A percentile compares a stretch with the other conserved stretches of the same genome.
These are phyloP conservation scores for Aureobasidium melanogenum DNA, from an alignment of 2,329 filamentous ascomycete species.

Conservation along the genomic window DNA sequence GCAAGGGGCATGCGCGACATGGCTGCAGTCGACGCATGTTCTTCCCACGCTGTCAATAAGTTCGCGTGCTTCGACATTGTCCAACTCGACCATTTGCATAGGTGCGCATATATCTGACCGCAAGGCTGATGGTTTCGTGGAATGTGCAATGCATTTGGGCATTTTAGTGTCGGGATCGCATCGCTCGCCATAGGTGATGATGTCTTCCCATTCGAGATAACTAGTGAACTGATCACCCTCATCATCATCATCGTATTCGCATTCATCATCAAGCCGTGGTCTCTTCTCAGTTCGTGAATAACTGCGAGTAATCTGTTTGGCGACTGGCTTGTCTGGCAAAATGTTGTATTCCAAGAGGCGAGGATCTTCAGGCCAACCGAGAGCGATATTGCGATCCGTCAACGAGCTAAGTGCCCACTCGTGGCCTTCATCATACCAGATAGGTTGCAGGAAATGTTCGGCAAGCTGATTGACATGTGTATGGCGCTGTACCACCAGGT, in stretches of 20 bases:
- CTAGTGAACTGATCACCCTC: not conserved
- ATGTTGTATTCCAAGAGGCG: not conserved
- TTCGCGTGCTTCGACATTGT: not conserved
- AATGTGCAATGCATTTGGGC: not conserved
- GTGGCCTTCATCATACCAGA: not conserved
- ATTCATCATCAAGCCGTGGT: not conserved
- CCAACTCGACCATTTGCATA: accelerated
- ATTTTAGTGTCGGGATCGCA: not conserved
- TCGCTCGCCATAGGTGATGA: not conserved
- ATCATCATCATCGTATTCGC: not conserved
- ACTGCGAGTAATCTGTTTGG: not conserved
- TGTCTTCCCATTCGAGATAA: not conserved
- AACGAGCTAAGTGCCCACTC: not conserved
- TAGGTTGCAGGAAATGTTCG: not conserved
- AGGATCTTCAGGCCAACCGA: not conserved
- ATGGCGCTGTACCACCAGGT: not conserved
- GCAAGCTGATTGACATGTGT: not conserved
- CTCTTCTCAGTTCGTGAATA: not conserved
- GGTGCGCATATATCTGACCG: not conserved
- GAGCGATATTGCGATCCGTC: not conserved
- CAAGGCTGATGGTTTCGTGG: not conserved
- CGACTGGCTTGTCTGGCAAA: not conserved
- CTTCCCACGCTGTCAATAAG: not conserved
- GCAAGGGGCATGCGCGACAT: too few relatives aligned
- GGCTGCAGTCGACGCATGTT: not conserved